Evolutionary conservation across 495 filamentous ascomycete genomes (phyloP).

Genomic region (Penicillium daleae): DNA sequence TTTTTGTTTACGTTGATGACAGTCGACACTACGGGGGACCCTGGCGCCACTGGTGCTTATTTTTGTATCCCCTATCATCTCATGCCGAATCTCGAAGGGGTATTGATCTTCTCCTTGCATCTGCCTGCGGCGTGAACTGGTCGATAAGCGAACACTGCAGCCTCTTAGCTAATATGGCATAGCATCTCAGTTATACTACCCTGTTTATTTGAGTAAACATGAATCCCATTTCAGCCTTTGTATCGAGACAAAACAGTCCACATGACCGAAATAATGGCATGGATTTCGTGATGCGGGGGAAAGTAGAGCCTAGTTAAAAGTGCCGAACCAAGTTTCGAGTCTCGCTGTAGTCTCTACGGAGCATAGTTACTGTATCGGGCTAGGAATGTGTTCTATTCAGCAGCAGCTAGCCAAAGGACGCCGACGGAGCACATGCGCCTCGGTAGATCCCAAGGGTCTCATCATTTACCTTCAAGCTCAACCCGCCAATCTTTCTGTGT

Average conservation of each 20-base stretch:
- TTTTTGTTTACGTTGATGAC: not conserved
- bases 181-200: not conserved
- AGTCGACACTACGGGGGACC: not conserved
- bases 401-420: not conserved
- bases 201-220: not conserved
- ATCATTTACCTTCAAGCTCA: not conserved
- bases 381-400: not conserved
- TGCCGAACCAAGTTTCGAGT: not conserved
- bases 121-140: not conserved
- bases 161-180: not conserved
- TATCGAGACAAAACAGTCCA: not conserved
- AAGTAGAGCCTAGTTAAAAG: not conserved
- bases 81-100: not conserved
- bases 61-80: not conserved
- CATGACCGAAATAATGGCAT: not conserved
- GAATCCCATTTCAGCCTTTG: not conserved
- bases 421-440: conserved; percentile 3
- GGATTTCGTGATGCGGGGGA: not conserved
- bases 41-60: not conserved
- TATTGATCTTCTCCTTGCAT: not conserved
- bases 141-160: not conserved
- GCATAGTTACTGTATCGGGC: not conserved
- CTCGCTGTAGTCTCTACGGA: not conserved
- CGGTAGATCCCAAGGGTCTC: not conserved
- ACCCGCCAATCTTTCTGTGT: not conserved